Evolutionary conservation across 2,329 filamentous ascomycete species (phyloP).

Genomic region (Aspergillus sp.): DNA sequence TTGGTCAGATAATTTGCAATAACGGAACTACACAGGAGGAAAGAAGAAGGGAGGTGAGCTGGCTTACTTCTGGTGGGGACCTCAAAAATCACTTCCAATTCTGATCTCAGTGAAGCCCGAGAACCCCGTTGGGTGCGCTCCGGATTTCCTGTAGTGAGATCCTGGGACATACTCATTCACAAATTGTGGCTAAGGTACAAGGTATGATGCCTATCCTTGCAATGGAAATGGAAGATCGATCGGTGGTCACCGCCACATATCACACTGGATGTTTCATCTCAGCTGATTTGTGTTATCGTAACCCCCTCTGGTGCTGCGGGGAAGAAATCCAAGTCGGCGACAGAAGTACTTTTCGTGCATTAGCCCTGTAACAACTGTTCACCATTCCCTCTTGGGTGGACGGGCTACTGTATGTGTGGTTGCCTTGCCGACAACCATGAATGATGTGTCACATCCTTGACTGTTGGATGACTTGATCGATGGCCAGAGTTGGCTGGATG

Average conservation of each 20-base stretch:
- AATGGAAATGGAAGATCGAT: neutral
- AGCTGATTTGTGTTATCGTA: constrained; percentile 8
- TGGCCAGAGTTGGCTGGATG: neutral
- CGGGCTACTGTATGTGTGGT: constrained; percentile 22
- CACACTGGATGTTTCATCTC: constrained; percentile 2
- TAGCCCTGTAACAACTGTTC: constrained; percentile 18
- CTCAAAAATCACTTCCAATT: neutral
- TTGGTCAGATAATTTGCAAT: too few species aligned
- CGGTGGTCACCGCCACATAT: constrained; percentile 13
- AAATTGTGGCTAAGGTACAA: neutral
- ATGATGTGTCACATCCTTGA: constrained; percentile 21
- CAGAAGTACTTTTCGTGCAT: constrained; percentile 18
- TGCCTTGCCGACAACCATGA: constrained; percentile 16
- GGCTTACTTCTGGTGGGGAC: neutral
- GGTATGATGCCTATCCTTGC: constrained; percentile 6
- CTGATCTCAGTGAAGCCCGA: neutral
- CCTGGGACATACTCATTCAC: neutral
- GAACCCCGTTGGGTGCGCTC: neutral
- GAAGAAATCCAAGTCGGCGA: constrained; percentile 5
- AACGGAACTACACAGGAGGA: too few species aligned
- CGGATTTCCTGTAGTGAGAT: neutral
- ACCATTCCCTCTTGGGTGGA: constrained; percentile 9
- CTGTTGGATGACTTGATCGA: neutral
- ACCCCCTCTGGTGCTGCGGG: constrained; percentile 3
- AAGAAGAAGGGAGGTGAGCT: neutral